A percentile compares a stretch with the other conserved stretches of the same genome.
phyloP scores from a whole-genome alignment of 1,284 basidiomycete genomes.

The Ustilago lituana region DNA sequence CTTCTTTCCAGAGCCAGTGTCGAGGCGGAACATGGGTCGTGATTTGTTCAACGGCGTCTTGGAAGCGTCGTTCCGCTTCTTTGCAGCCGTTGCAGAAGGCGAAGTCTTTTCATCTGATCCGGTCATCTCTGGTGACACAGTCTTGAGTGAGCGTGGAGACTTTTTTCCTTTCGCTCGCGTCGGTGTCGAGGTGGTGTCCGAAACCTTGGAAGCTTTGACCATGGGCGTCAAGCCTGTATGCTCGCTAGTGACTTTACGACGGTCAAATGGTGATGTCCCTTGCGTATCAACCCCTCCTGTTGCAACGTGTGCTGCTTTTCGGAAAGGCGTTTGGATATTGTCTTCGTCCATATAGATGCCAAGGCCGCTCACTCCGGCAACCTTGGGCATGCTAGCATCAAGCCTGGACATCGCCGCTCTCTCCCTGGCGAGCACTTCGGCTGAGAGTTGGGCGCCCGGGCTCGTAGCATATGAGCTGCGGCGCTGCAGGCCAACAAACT shows the following conservation, averaged over 20 bases:
- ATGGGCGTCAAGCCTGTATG: constrained; percentile 45
- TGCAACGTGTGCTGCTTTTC: background rate
- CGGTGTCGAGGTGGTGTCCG: constrained; percentile 18
- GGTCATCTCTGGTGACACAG: background rate
- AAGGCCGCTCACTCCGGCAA: constrained; percentile 25
- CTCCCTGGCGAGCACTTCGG: constrained; percentile 8
- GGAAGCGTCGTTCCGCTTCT: constrained; percentile 13
- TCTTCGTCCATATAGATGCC: constrained; percentile 33
- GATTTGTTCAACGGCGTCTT: constrained; percentile 41
- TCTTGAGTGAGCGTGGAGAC: constrained; percentile 12
- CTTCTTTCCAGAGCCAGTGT: constrained; percentile 38
- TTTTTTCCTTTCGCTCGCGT: constrained; percentile 23
- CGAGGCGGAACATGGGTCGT: constrained; percentile 46
- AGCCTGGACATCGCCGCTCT: constrained; percentile 19
- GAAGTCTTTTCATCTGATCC: background rate
- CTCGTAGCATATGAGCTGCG: background rate
- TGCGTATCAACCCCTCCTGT: background rate
- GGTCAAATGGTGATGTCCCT: background rate
- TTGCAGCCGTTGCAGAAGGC: constrained; percentile 9
- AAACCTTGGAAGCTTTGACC: constrained; percentile 34
- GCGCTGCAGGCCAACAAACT: constrained; percentile 2
- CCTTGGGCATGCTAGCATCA: constrained; percentile 15
- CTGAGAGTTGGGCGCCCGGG: background rate
- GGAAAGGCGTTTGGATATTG: constrained; percentile 26
- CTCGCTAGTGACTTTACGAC: background rate